Base-by-base conservation (phyloP, 129 eudicot genomes). In the Kitagawia praeruptora region DNA sequence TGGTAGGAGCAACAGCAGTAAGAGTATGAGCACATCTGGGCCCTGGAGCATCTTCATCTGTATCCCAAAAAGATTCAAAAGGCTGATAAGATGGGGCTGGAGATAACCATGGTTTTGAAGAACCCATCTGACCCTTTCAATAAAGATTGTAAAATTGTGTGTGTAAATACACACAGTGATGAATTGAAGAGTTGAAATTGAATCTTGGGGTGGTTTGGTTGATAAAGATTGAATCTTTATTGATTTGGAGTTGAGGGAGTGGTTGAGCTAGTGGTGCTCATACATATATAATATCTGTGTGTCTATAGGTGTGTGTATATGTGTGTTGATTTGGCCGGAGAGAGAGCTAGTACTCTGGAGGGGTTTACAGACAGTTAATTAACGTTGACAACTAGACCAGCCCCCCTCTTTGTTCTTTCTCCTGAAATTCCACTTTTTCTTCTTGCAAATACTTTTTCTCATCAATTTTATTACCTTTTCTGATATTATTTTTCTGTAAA, bases 1-100 rank as follows among this genome's bases (percentile, higher is more conserved):
- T 94, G 21, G 97, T 91, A 5, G 91, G 89, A 14, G 97, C 91
- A 40, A 94, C 92, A 73, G 97, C 97, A 8, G 98, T 94, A 31
- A 94, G 93, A 42, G 98, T 91, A 80, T 94, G 98, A 28, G 89
- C 89, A 73, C 97, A 93, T 27, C 98, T 87, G 39, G 98, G 93
- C 6, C 98, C 98, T 27, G 98, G 98, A 12, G 92, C 91, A 64
- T 93, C 98, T 1, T 93, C 97, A 23, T 93, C 96, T 16, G 86
- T 86, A 41, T 89, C 96, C 97, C 96, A 93, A 81, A 69, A 89
- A 38, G 85, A 87, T 77, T 89, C 96, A 37, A 90, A 77, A 1
- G 83, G 41, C 3, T 82, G 86, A 83, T 93, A 93, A 8, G 87
- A 80, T 15, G 98, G 98, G 25, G 98, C 98, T 10, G 98, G 98